Evolutionary conservation across 1,284 basidiomycete genomes (phyloP).

Genomic region (Leccinum ponderosum): DNA sequence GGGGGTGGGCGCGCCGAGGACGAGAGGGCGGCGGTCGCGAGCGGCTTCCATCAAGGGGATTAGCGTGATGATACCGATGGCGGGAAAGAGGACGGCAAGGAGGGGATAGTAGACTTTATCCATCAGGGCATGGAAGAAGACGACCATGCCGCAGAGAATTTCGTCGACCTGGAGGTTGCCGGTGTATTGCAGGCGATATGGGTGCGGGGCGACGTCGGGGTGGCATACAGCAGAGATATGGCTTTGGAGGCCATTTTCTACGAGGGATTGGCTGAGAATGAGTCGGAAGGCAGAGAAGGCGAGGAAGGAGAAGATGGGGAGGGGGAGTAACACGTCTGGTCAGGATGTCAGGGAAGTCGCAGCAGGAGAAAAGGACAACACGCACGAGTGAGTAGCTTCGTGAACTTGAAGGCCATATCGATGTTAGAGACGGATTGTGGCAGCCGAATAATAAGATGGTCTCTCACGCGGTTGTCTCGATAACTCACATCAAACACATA

Average conservation of each 20-base stretch:
- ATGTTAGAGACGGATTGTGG: no score
- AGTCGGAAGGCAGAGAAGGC: conserved; percentile 7
- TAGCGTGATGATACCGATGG: conserved; percentile 11
- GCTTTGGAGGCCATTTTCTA: no score
- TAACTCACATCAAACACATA: no score
- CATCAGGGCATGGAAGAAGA: conserved; percentile 42
- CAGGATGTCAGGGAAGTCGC: background rate
- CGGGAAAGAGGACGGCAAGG: conserved; percentile 31
- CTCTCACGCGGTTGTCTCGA: no score
- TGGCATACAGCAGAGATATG: no score
- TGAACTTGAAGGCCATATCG: background rate
- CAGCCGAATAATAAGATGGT: no score
- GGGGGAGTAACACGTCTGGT: conserved; percentile 14
- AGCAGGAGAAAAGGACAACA: background rate
- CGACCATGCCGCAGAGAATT: conserved; percentile 36
- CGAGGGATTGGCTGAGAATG: no score
- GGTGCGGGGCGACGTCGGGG: no score
- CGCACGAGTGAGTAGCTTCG: conserved; percentile 4
- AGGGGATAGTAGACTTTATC: conserved; percentile 28
- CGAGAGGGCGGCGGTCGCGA: conserved; percentile 17
- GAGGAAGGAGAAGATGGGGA: conserved; percentile 12
- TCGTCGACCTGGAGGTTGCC: conserved; percentile 31
- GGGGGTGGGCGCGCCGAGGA: conserved; percentile 16
- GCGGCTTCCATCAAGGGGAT: conserved; percentile 25
- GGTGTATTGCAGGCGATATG: no score